Base-by-base conservation (phyloP, 257 asterid genomes). In the Ophiorrhiza pumila region DNA sequence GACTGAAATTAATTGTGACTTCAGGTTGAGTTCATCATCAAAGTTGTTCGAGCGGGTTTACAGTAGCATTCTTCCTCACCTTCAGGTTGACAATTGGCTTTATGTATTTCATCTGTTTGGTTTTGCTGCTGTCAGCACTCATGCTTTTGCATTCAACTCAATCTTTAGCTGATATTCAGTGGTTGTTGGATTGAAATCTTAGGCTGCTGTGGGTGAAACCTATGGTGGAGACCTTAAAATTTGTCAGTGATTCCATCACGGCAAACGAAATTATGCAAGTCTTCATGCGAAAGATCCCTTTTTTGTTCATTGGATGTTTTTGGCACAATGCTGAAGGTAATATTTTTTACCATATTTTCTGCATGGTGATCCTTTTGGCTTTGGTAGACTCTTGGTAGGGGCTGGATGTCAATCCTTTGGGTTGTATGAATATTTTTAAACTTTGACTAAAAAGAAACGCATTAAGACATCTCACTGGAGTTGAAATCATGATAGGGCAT, bases 151-250 rank as follows among this genome's bases (percentile, higher is more conserved):
- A 22, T 52, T n/a, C 46, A 46, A 46, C 64, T 76, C 12, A 22
- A 59, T 57, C 32, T n/a, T 42, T 20, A 71, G 67, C 59, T 56
- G 34, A 62, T 43, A 2, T 15, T 56, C 61, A 35, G 12, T 71
- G 60, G 55, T 49, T 74, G 63, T 74, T 73, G 63, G 46, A 31
- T 35, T 70, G 69, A 57, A 55, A 43, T 76, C 78, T 52, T 84
- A 93, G 98, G 90, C 88, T 74, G 83, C 83, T 18, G 85, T 93
- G 80, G 79, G 86, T 65, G 96, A 91, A 75, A 75, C 57, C 68
- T 93, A 91, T 66, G 98, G 98, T 62, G 98, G 98, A 69, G 82
- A 81, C 73, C 92, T 91, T 37, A 69, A 74, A 50, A 76, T 91
- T 68, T 81, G 80, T 57, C 71, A 4, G 37, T 23, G 39, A 35